A percentile compares a stretch with the other conserved stretches of the same genome.
Evolutionary conservation across 2,329 filamentous ascomycete genomes (phyloP).

Genomic region (Ophiostoma sp.): DNA sequence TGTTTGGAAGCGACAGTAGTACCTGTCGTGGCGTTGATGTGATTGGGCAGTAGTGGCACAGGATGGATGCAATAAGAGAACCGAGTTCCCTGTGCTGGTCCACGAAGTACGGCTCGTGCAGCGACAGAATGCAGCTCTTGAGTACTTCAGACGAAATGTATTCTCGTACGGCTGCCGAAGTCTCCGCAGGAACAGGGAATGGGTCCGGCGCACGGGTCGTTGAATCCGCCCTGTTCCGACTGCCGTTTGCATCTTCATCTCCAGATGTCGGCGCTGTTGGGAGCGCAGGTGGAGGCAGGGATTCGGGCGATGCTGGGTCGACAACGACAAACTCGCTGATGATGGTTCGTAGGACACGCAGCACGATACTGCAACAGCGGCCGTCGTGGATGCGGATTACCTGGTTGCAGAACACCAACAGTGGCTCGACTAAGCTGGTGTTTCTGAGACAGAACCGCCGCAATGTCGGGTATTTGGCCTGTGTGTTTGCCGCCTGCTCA

Average conservation of each 20-base stretch:
- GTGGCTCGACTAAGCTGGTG: conserved; percentile 76
- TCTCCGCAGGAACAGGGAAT: conserved; percentile 52
- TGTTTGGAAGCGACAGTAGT: conserved; percentile 76
- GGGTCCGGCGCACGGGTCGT: conserved; percentile 29
- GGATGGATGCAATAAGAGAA: conserved; percentile 79
- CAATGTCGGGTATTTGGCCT: conserved; percentile 57
- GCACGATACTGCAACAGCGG: conserved; percentile 80
- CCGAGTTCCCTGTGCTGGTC: conserved; percentile 93
- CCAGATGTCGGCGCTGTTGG: conserved; percentile 17
- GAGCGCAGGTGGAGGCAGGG: conserved; percentile 6
- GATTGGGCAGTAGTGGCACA: conserved; percentile 70
- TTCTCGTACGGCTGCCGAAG: conserved; percentile 72
- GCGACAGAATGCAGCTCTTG: conserved; percentile 82
- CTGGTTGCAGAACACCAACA: conserved; percentile 89
- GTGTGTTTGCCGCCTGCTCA: conserved; percentile 35
- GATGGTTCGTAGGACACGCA: conserved; percentile 82
- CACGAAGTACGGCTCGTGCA: conserved; percentile 95
- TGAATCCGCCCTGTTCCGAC: not conserved
- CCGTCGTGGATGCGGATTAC: conserved; percentile 87
- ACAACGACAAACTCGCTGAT: conserved; percentile 70
- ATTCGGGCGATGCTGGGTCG: not conserved
- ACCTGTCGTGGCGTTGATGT: conserved; percentile 72
- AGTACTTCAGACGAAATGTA: conserved; percentile 89
- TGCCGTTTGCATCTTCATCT: conserved; percentile 1
- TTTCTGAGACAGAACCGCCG: conserved; percentile 80